Conservation (phyloP, 192 early-diverging fungal species). For the Coemansia biformis region DNA sequence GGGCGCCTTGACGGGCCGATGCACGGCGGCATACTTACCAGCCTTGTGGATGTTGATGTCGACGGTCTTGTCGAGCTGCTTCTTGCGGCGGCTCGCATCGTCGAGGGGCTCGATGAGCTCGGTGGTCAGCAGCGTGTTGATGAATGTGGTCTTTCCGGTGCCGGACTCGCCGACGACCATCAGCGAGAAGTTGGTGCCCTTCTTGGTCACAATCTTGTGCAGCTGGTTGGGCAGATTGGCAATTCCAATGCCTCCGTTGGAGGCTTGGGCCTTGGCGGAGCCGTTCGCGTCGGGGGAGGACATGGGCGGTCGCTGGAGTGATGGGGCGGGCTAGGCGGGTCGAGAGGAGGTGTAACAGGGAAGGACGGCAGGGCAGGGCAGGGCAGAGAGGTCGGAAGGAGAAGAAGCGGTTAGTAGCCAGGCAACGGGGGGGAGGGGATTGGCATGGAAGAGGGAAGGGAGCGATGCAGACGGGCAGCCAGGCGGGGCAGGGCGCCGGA, state of each 20-base stretch:
- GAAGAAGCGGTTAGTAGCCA: background rate
- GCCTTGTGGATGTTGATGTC: slow-evolving; percentile 98
- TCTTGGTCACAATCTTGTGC: slow-evolving; percentile 96
- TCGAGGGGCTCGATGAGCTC: slow-evolving; percentile 89
- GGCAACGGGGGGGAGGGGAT: slow-evolving; percentile 1
- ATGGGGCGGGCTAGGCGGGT: background rate
- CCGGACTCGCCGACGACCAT: slow-evolving; percentile 98
- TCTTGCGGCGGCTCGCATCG: slow-evolving; percentile 69
- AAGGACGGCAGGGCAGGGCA: background rate
- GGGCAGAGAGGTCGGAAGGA: background rate
- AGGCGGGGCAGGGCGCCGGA: background rate
- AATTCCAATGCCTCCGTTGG: slow-evolving; percentile 77
- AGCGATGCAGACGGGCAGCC: background rate
- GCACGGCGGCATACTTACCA: slow-evolving; percentile 42
- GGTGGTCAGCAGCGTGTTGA: slow-evolving; percentile 98
- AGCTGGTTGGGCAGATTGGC: slow-evolving; percentile 98
- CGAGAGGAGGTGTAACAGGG: background rate
- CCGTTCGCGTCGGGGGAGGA: slow-evolving; percentile 41
- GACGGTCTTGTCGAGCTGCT: slow-evolving; percentile 92
- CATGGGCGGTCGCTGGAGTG: no score
- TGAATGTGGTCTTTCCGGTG: slow-evolving; percentile 96
- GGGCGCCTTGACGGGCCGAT: no score
- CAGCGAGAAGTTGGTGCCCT: slow-evolving; percentile 92
- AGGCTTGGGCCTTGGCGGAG: slow-evolving; percentile 29
- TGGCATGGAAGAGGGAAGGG: background rate